These are phyloP conservation scores for Auxenochlorella pyrenoidosa DNA, from an alignment of 139 green algal genomes.

Conservation along the genomic window DNA sequence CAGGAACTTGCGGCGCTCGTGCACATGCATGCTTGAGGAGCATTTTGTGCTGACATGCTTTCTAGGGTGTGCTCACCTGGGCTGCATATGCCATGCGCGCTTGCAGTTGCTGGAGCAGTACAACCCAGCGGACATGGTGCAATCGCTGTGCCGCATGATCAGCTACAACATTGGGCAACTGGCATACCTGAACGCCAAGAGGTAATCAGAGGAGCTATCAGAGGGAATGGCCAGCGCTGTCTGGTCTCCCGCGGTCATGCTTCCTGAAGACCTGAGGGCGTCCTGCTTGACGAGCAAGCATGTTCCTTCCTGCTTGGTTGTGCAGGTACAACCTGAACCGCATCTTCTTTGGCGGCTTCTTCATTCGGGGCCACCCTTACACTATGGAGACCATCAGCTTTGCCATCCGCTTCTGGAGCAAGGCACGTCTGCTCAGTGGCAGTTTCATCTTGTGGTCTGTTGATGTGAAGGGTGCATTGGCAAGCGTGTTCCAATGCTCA, in stretches of 20 bases:
- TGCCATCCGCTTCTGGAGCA: slow-evolving; percentile 97
- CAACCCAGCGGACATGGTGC: slow-evolving; percentile 88
- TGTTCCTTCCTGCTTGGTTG: background rate
- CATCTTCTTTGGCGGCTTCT: slow-evolving; percentile 98
- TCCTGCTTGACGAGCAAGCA: too few relatives aligned
- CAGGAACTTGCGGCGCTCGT: background rate
- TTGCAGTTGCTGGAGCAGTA: slow-evolving; percentile 84
- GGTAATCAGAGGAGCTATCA: slow-evolving; percentile 17
- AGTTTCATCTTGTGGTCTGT: too few relatives aligned
- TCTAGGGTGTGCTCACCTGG: background rate
- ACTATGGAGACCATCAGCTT: slow-evolving; percentile 99
- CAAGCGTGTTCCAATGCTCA: too few relatives aligned
- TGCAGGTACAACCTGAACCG: slow-evolving; percentile 83
- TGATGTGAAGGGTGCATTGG: too few relatives aligned
- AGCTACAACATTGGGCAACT: slow-evolving; percentile 97
- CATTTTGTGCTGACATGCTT: background rate
- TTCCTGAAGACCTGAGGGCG: too few relatives aligned
- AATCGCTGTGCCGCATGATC: slow-evolving; percentile 95
- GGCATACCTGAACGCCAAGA: slow-evolving; percentile 89
- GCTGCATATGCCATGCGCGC: background rate
- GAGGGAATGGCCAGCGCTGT: too few relatives aligned
- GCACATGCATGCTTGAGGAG: background rate
- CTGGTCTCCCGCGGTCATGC: too few relatives aligned
- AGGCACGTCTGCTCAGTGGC: slow-evolving; percentile 49
- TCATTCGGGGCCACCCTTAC: slow-evolving; percentile 98